phyloP scores from a whole-genome alignment of 1,284 basidiomycete species.

The Ustilago esculenta region DNA sequence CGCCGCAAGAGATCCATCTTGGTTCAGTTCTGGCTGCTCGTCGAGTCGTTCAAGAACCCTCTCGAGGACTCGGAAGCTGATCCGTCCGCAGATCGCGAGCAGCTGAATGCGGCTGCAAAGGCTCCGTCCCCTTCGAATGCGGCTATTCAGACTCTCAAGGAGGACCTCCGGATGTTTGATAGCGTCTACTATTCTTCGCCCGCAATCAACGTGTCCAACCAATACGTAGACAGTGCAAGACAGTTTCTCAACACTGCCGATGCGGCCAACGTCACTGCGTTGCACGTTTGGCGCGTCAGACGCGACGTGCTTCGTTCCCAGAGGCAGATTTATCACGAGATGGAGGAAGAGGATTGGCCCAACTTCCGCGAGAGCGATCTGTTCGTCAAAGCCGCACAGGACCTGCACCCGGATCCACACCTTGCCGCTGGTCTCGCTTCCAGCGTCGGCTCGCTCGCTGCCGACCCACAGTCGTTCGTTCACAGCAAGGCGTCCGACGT shows the following conservation, averaged over 20 bases:
- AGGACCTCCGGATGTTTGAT: slow-evolving; percentile 87
- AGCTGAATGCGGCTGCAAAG: slow-evolving; percentile 20
- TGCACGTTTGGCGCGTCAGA: slow-evolving; percentile 67
- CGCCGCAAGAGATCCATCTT: slow-evolving; percentile 81
- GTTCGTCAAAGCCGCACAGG: slow-evolving; percentile 85
- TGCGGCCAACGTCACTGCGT: slow-evolving; percentile 52
- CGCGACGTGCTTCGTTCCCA: slow-evolving; percentile 84
- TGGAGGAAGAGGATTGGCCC: slow-evolving; percentile 86
- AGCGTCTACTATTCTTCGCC: slow-evolving; percentile 80
- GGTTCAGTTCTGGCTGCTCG: slow-evolving; percentile 95
- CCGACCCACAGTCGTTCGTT: slow-evolving; percentile 9
- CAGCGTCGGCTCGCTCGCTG: slow-evolving; percentile 28
- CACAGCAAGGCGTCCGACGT: neutral
- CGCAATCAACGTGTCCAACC: slow-evolving; percentile 74
- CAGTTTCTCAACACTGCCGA: slow-evolving; percentile 71
- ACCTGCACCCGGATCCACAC: slow-evolving; percentile 71
- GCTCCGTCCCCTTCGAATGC: slow-evolving; percentile 15
- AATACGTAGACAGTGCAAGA: slow-evolving; percentile 77
- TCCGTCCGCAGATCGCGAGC: slow-evolving; percentile 70
- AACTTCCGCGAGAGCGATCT: slow-evolving; percentile 86
- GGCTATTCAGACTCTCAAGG: slow-evolving; percentile 73
- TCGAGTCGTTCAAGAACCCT: slow-evolving; percentile 96
- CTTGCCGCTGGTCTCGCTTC: slow-evolving; percentile 50
- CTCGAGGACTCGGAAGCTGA: slow-evolving; percentile 72
- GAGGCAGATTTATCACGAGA: slow-evolving; percentile 81